Evolutionary conservation across 1,284 basidiomycete genomes (phyloP), one percentile per base, ranked within the genome.

Genomic region (Pseudozyma tsukubaensis): DNA sequence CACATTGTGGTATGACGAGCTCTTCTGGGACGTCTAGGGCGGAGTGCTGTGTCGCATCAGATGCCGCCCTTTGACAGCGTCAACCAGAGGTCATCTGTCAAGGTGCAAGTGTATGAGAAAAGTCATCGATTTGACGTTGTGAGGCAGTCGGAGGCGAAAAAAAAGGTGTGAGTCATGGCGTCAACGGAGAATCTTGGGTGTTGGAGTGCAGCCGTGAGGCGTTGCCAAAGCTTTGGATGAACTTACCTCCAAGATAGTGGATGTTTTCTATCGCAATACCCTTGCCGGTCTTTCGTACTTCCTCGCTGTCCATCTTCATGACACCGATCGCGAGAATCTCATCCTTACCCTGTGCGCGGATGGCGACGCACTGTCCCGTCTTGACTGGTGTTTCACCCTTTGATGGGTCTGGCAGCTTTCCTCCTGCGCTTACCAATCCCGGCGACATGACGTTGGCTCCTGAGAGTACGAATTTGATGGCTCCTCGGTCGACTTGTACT

Each of bases 341-440:
- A 73, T 95, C 92, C 86, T 99, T 99, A n/a, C 95, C 96, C 85
- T 99, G 94, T 16, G 94, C 94, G 77, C 91, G 88, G 61, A 99
- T 91, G 1, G 92, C 93, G 14, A 99, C 94, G 13, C 92, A 88
- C 1, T 89, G 87, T 11, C 89, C 90, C 48, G 89, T 88, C 16
- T 90, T 88, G 40, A 98, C 86, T 1, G 89, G 91, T 36, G 86
- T 86, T 36, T 91, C 90, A 24, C 89, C 85, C 48, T 70, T 56
- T 29, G 55, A 57, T 32, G 77, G 75, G 8, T 93, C 90, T 0
- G 96, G 95, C 0, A 99, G 89, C 76, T 89, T 88, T 14, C 95
- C 97, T 14, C 96, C 97, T 43, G 90, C 88, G 32, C 95, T 97
- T 21, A 94, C 94, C 59, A 99, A 87, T 11, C 97, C 97, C 4